phyloP scores from a whole-genome alignment of 208 protist genomes.

The Herpetomonas samuelpessoai region DNA sequence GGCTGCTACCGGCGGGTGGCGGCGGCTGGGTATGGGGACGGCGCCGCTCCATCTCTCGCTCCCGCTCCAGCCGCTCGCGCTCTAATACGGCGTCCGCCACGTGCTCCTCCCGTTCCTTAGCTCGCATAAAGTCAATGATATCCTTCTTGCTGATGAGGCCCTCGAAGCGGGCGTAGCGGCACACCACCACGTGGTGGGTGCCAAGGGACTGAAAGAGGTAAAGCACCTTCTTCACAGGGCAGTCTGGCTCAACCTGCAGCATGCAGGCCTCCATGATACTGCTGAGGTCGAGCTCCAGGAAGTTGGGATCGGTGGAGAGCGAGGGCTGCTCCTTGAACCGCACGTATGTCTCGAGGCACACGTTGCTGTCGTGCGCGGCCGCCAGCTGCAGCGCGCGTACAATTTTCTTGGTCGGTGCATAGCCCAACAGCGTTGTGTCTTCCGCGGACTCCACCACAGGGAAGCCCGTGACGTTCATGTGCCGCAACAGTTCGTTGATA shows the following conservation, averaged over 20 bases:
- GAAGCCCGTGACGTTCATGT: constrained; percentile 69
- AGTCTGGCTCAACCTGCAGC: constrained; percentile 69
- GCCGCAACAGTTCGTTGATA: constrained; percentile 53
- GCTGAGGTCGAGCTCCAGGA: constrained; percentile 54
- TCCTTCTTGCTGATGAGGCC: constrained; percentile 81
- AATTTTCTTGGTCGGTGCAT: constrained; percentile 59
- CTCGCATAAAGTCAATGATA: constrained; percentile 72
- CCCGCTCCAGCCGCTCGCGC: constrained; percentile 11
- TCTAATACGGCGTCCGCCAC: constrained; percentile 52
- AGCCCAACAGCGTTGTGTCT: constrained; percentile 68
- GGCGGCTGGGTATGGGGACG: neutral
- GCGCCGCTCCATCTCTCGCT: neutral
- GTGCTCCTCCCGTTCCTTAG: constrained; percentile 52
- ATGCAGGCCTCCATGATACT: constrained; percentile 50
- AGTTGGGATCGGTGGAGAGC: constrained; percentile 15
- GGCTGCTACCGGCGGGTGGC: neutral
- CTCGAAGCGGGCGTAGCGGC: constrained; percentile 55
- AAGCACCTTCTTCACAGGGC: constrained; percentile 60
- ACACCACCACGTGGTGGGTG: constrained; percentile 63
- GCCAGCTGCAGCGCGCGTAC: constrained; percentile 53
- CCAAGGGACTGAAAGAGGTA: constrained; percentile 79
- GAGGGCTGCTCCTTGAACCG: constrained; percentile 37
- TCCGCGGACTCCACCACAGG: constrained; percentile 56
- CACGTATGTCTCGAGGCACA: constrained; percentile 40
- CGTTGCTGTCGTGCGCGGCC: constrained; percentile 34